phyloP scores from a whole-genome alignment of 2,329 filamentous ascomycete species.

The Sporothrix pallida region DNA sequence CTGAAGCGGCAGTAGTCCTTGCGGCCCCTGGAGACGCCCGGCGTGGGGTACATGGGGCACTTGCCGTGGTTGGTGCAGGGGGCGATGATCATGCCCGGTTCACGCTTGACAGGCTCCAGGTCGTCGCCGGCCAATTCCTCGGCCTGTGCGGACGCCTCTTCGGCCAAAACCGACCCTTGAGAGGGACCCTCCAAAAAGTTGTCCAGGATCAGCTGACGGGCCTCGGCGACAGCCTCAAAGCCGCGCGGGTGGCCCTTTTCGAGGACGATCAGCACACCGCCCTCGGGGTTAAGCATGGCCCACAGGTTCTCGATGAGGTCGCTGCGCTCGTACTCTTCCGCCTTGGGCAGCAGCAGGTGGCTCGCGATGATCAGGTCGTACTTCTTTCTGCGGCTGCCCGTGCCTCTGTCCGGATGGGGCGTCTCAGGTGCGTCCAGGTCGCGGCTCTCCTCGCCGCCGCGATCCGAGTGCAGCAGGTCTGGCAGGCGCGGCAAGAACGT shows the following conservation, averaged over 20 bases:
- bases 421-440: slow-evolving; percentile 63
- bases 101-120: slow-evolving; percentile 48
- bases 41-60: slow-evolving; percentile 85
- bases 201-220: slow-evolving; percentile 77
- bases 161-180: slow-evolving; percentile 34
- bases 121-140: not conserved
- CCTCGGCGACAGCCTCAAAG: slow-evolving; percentile 89
- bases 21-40: slow-evolving; percentile 73
- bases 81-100: slow-evolving; percentile 68
- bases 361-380: slow-evolving; percentile 92
- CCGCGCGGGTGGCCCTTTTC: slow-evolving; percentile 92
- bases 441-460: slow-evolving; percentile 59
- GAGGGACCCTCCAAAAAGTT: slow-evolving; percentile 71
- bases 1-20: slow-evolving; percentile 91
- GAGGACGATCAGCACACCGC: slow-evolving; percentile 83
- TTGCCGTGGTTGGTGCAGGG: slow-evolving; percentile 86
- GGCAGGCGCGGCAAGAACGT: slow-evolving; percentile 92
- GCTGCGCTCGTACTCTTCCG: slow-evolving; percentile 77
- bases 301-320: slow-evolving; percentile 86
- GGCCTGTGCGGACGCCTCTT: not conserved
- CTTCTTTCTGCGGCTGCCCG: slow-evolving; percentile 65
- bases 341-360: slow-evolving; percentile 77
- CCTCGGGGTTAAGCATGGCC: slow-evolving; percentile 80
- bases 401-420: slow-evolving; percentile 46
- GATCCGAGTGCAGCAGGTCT: slow-evolving; percentile 72